These are phyloP conservation scores for Salix udensis DNA, from an alignment of 345 rosid species.

Conservation along the genomic window DNA sequence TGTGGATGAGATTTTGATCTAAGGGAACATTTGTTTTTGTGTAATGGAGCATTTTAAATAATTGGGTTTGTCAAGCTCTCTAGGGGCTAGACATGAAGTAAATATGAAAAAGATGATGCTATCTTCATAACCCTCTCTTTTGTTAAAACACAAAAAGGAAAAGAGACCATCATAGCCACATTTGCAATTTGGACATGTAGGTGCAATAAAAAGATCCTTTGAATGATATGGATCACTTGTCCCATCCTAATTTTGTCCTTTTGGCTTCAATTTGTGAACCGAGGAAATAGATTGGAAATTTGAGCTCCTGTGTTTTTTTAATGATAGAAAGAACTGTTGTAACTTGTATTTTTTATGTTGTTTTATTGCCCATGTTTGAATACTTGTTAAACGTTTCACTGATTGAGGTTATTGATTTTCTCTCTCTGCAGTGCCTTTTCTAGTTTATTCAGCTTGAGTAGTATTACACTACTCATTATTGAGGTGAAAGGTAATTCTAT, in stretches of 20 bases:
- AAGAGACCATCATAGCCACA: not conserved
- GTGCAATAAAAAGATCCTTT: not conserved
- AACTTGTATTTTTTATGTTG: not conserved
- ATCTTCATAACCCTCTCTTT: not conserved
- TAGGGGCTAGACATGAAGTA: not conserved
- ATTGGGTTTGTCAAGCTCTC: not conserved
- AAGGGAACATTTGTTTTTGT: not conserved
- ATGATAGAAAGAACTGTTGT: not conserved
- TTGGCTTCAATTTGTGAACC: not conserved
- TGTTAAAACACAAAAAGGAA: not conserved
- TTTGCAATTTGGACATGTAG: not conserved
- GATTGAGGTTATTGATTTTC: conserved; percentile 7
- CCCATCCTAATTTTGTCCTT: not conserved
- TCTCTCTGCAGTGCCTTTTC: conserved; percentile 51
- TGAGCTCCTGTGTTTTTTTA: not conserved
- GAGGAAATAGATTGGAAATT: not conserved
- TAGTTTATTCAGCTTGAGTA: conserved; percentile 45
- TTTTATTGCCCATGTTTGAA: not conserved
- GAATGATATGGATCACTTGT: not conserved
- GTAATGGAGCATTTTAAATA: not conserved
- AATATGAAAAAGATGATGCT: not conserved
- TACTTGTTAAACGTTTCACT: not conserved
- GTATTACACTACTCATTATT: conserved; percentile 14
- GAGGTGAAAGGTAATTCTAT: conserved; percentile 17
- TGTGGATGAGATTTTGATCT: not conserved